Evolutionary conservation across 2,329 filamentous ascomycete genomes (phyloP).

Genomic region (Exutisphaerella laricina): DNA sequence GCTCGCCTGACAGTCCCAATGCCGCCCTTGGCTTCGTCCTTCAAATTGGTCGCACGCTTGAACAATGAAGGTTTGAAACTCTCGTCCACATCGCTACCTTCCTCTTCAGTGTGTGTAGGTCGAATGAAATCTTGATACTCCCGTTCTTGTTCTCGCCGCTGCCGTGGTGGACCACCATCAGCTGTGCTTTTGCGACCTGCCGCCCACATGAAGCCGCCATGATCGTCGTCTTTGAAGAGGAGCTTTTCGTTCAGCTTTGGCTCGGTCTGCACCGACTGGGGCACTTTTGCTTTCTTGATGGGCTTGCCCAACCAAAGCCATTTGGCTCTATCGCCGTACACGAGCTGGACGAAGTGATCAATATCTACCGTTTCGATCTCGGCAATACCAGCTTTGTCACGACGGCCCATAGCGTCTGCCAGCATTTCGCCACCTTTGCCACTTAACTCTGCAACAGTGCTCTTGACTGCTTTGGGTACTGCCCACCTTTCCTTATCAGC

Average conservation of each 20-base stretch:
- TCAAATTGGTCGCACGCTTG: conserved; percentile 72
- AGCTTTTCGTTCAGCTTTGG: conserved; percentile 32
- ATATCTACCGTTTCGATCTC: conserved; percentile 91
- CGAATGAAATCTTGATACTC: conserved; percentile 20
- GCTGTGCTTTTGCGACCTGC: conserved; percentile 44
- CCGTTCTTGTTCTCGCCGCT: conserved; percentile 17
- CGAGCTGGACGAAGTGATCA: conserved; percentile 71
- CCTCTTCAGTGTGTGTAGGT: conserved; percentile 27
- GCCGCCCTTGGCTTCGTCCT: conserved; percentile 74
- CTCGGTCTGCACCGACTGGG: conserved; percentile 12
- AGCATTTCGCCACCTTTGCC: conserved; percentile 93
- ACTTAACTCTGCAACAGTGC: conserved; percentile 85
- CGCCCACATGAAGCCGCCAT: conserved; percentile 42
- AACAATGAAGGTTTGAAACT: conserved; percentile 52
- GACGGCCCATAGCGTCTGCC: conserved; percentile 80
- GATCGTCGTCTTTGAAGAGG: conserved; percentile 55
- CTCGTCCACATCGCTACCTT: conserved; percentile 30
- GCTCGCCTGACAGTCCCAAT: conserved; percentile 81
- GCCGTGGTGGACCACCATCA: conserved; percentile 40
- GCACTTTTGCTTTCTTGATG: conserved; percentile 50
- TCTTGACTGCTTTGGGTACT: conserved; percentile 90
- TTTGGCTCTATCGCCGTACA: conserved; percentile 76
- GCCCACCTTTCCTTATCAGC: conserved; percentile 86
- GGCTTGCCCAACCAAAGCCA: conserved; percentile 95
- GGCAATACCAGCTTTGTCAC: conserved; percentile 82